Evolutionary conservation across 768 basidiomycete genomes (phyloP).

Genomic region (Tricholoma furcatifolium): DNA sequence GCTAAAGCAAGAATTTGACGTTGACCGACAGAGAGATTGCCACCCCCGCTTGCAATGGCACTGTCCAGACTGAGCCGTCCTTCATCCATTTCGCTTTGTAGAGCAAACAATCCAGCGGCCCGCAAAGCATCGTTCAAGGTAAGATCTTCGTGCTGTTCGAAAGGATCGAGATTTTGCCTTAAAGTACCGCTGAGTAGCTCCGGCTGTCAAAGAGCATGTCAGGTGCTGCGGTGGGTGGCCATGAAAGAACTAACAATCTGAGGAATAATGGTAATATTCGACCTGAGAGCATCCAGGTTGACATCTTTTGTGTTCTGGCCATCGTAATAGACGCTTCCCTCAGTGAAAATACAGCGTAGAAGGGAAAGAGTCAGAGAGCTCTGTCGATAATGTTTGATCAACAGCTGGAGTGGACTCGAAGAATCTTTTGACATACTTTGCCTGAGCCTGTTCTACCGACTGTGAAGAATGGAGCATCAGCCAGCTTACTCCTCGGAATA

Average conservation of each 20-base stretch:
- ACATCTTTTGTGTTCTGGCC: constrained; percentile 45
- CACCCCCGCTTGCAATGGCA: constrained; percentile 50
- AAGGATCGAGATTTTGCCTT: constrained; percentile 66
- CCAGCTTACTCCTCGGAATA: not conserved
- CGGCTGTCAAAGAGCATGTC: constrained; percentile 25
- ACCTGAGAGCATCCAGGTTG: constrained; percentile 55
- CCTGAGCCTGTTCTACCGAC: constrained; percentile 47
- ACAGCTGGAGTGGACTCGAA: not conserved
- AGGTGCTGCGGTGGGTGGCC: not conserved
- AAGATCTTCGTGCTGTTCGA: constrained; percentile 54
- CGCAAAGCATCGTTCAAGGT: constrained; percentile 37
- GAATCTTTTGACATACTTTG: constrained; percentile 28
- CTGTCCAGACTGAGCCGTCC: constrained; percentile 48
- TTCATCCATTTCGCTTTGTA: constrained; percentile 44
- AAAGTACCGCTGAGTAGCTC: constrained; percentile 61
- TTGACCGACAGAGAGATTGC: constrained; percentile 77
- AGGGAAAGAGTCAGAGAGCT: constrained; percentile 60
- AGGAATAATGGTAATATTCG: constrained; percentile 60
- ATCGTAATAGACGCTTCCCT: constrained; percentile 57
- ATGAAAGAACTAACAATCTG: constrained; percentile 34
- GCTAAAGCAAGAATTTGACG: constrained; percentile 69
- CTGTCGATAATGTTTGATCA: constrained; percentile 20
- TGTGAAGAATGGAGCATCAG: constrained; percentile 11
- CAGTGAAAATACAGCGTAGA: constrained; percentile 55
- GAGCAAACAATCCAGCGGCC: constrained; percentile 39